Conservation (phyloP, 148 eudicot species). For the Spergularia bocconei region DNA sequence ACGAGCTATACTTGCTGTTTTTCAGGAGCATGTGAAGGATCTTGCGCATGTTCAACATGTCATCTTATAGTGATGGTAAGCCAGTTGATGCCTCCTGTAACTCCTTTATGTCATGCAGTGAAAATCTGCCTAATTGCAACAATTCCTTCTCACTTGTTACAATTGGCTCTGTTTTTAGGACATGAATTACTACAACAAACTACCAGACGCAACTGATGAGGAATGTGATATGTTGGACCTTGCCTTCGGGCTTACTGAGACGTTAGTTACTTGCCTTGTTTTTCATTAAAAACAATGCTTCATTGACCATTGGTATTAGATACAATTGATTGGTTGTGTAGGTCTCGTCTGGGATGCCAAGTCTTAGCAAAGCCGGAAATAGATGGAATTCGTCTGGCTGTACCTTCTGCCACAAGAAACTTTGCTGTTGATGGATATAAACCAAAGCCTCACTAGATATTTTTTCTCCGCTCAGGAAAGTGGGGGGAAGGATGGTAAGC, state of each 20-base stretch:
- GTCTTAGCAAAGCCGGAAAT: conserved; percentile 74
- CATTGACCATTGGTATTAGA: not conserved
- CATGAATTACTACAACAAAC: conserved; percentile 71
- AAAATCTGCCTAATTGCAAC: not conserved
- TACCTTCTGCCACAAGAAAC: conserved; percentile 77
- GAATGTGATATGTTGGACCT: conserved; percentile 97
- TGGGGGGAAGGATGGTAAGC: not conserved
- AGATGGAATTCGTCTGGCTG: conserved; percentile 79
- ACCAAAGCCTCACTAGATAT: conserved; percentile 30
- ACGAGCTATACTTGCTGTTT: conserved; percentile 19
- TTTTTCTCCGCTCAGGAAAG: not conserved
- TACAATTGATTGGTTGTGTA: conserved; percentile 26
- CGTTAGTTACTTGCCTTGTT: conserved; percentile 42
- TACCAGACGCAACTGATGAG: conserved; percentile 87
- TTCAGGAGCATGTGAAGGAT: conserved; percentile 97
- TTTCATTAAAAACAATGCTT: not conserved
- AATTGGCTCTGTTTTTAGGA: conserved; percentile 45
- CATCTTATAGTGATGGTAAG: conserved; percentile 87
- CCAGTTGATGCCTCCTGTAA: not conserved
- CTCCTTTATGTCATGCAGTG: not conserved
- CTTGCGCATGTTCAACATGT: conserved; percentile 97
- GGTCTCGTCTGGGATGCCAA: conserved; percentile 97
- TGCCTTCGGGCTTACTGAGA: conserved; percentile 86
- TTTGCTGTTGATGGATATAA: conserved; percentile 78
- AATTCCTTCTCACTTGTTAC: not conserved